Evolutionary conservation across 768 basidiomycete genomes (phyloP), one percentile per base, ranked within the genome.

Genomic region (Heimioporus sp.): DNA sequence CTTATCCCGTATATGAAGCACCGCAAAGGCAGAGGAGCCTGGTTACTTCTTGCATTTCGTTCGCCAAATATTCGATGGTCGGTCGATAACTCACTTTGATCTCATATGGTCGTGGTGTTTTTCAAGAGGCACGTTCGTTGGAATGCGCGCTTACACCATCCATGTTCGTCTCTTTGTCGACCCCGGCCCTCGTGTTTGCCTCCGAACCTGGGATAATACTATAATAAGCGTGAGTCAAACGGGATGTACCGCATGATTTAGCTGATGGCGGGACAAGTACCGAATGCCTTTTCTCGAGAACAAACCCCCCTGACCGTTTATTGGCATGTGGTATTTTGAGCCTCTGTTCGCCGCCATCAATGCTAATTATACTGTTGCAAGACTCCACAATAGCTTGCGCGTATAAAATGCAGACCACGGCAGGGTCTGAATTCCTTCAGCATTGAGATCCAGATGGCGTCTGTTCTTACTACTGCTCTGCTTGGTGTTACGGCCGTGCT

Each of bases 381-480:
- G 32, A 16, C 10, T 37, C 16, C 50, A 43, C 62, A 42, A 52
- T 51, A 21, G 11, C 35, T 20, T 32, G 10, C 30, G 32, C 10
- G 36, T 43, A 47, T 38, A 31, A 32, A 34, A 8, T 10, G 2
- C 21, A 16, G 30, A n/a, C 12, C 24, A 2, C n/a, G 12, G 35
- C 15, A 8, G 13, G 19, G 19, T 32, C 30, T 39, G 36, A 6
- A 41, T 34, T 24, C 49, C 47, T 40, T 47, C 13, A 50, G 43
- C 37, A 46, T 21, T 20, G 28, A 31, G 16, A 13, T 35, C 28
- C 17, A 20, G 17, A 70, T 70, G 59, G 20, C 43, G 10, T 53
- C 59, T n/a, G 5, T 60, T 17, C 52, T 62, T 19, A n/a, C 20
- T 42, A 52, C 54, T 45, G 41, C 37, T 10, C 37, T 68, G 15